A percentile compares a stretch with the other conserved stretches of the same genome.
phyloP scores from a whole-genome alignment of 2,329 filamentous ascomycete species.

The Magnaporthales sp. region DNA sequence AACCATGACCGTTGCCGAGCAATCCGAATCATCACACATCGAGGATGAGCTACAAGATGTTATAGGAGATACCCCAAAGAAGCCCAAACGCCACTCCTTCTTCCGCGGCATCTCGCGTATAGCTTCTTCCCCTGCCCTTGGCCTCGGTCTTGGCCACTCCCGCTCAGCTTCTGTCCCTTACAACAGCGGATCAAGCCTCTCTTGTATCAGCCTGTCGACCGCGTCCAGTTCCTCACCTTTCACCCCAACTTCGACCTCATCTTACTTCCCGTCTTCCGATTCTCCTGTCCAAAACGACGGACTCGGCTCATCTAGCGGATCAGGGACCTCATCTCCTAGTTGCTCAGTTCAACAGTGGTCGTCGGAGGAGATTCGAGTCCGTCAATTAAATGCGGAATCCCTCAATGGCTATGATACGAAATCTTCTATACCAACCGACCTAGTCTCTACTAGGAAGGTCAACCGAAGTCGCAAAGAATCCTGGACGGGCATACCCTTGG shows the following conservation, averaged over 20 bases:
- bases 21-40: conserved; percentile 18
- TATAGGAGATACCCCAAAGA: neutral
- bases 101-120: conserved; percentile 72
- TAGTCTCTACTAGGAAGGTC: conserved; percentile 18
- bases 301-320: neutral
- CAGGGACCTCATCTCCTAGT: neutral
- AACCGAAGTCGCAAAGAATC: neutral
- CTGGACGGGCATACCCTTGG: conserved; percentile 73
- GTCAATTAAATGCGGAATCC: neutral
- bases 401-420: conserved; percentile 22
- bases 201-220: conserved; percentile 43
- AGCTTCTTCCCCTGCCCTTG: conserved; percentile 68
- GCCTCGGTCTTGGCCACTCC: conserved; percentile 43
- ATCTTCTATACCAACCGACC: conserved; percentile 54
- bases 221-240: conserved; percentile 17
- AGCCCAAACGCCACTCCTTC: conserved; percentile 51
- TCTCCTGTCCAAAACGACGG: neutral
- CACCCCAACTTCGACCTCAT: neutral
- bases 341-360: neutral
- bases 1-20: neutral
- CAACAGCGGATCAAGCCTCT: conserved; percentile 41
- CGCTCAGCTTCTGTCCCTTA: conserved; percentile 63
- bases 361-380: neutral
- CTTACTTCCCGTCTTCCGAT: neutral
- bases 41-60: conserved; percentile 28